These are phyloP conservation scores for Penicillium taxi DNA, from an alignment of 495 filamentous ascomycete species.

Conservation along the genomic window DNA sequence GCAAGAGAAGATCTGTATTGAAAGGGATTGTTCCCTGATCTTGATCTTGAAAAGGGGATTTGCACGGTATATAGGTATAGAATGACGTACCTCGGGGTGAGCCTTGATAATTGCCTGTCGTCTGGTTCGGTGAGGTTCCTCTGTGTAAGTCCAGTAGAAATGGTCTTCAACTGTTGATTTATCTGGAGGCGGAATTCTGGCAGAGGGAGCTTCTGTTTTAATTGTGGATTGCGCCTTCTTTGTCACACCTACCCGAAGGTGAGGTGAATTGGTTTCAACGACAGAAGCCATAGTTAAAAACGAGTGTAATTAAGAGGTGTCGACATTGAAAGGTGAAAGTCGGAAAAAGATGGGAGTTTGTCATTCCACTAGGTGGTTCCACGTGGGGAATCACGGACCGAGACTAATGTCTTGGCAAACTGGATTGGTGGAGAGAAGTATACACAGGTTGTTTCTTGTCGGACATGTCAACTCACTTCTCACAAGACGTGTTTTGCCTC, in stretches of 20 bases:
- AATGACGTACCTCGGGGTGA: slow-evolving; percentile 73
- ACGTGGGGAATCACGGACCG: slow-evolving; percentile 34
- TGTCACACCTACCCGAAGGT: slow-evolving; percentile 32
- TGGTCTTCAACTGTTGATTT: slow-evolving; percentile 38
- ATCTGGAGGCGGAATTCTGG: slow-evolving; percentile 29
- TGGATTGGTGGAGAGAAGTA: neutral
- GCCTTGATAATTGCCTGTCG: slow-evolving; percentile 95
- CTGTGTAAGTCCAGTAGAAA: slow-evolving; percentile 94
- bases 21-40: no score
- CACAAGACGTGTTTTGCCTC: no score
- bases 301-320: slow-evolving; percentile 9
- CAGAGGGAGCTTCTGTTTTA: slow-evolving; percentile 15
- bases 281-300: slow-evolving; percentile 24
- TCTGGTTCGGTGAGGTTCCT: slow-evolving; percentile 91
- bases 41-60: no score
- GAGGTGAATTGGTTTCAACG: slow-evolving; percentile 29
- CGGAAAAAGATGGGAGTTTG: slow-evolving; percentile 15
- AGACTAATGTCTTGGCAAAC: no score
- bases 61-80: no score
- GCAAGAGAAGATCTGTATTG: neutral
- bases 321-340: slow-evolving; percentile 8
- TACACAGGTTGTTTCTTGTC: neutral
- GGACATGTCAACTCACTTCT: no score
- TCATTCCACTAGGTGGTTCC: slow-evolving; percentile 27
- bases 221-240: slow-evolving; percentile 13